Base-by-base conservation (phyloP, 2,329 filamentous ascomycete genomes). In the Chaetomiaceae sp. region DNA sequence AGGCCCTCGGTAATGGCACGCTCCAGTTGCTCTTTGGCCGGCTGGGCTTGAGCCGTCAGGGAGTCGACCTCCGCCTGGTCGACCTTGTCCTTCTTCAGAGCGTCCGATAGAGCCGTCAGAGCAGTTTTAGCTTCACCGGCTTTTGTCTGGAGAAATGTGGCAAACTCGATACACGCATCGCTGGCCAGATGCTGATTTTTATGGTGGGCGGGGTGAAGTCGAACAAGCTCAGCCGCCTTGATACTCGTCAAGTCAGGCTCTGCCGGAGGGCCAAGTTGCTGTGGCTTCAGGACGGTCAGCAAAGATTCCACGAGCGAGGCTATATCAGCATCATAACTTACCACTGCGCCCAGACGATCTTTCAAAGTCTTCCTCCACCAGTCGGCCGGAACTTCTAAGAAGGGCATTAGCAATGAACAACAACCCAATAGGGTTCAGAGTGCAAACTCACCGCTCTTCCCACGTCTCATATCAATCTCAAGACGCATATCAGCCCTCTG, bases 401-500 rank as follows among this genome's bases (percentile, higher is more conserved):
- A 17, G 20, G 9, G 27, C 9, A 31, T 59, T 33, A 59, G 53
- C 37, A 54, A 33, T 7, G 33, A n/a, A n/a, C n/a, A n/a, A 33
- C 11, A 23, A 5, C 4, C 20, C 15, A 12, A 15, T 9, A 19
- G 12, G 19, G 7, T 20, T 12, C 15, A 2, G 4, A 31, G 19
- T 9, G 5, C 12, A n/a, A 6, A 53, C 50, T 45, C 9, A 57
- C 55, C 51, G 19, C 23, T 58, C 7, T 36, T 39, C 9, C 25
- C 52, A 15, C 56, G 56, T 34, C 55, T 54, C 53, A 61, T 50
- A 31, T 63, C 61, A n/a, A 64, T 53, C 6, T 60, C 55, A 7
- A 64, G 55, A 14, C 62, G 58, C 3, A 51, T 46, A 49, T 63
- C 58, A 6, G 61, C 62, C 27, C 50, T 48, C 25, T 62, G 60